Conservation (phyloP, 1,139 yeast species). For the Torulaspora pretoriensis region DNA sequence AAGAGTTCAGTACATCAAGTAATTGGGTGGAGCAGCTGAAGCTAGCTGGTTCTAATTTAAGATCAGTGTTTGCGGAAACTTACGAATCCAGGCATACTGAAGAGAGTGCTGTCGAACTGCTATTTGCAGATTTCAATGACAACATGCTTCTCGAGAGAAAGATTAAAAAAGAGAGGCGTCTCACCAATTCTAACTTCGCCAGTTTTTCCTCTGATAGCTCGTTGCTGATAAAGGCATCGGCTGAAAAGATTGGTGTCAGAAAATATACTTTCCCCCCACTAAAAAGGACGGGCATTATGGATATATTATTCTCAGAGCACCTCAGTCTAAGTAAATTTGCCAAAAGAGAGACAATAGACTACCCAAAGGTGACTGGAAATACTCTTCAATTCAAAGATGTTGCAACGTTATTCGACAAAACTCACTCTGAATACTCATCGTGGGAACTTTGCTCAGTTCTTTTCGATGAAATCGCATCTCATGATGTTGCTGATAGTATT, state of each 20-base stretch:
- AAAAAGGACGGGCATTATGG: conserved; percentile 9
- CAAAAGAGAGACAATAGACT: conserved; percentile 27
- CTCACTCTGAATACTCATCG: conserved; percentile 28
- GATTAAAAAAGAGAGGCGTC: conserved; percentile 32
- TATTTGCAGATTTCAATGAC: conserved; percentile 51
- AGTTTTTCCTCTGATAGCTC: conserved; percentile 27
- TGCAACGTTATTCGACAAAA: conserved; percentile 15
- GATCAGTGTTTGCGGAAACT: conserved; percentile 46
- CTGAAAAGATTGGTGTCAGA: conserved; percentile 12
- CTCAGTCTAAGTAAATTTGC: conserved; percentile 17
- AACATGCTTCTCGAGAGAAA: conserved; percentile 28
- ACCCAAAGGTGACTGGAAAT: conserved; percentile 36
- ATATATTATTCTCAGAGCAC: conserved; percentile 20
- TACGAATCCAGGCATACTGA: conserved; percentile 17
- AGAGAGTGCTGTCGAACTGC: conserved; percentile 37
- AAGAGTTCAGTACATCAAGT: conserved; percentile 47
- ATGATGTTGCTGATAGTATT: conserved; percentile 33
- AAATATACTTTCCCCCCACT: conserved; percentile 2
- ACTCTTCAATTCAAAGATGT: conserved; percentile 26
- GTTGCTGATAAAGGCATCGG: conserved; percentile 19
- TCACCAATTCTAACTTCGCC: conserved; percentile 27
- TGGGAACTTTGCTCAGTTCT: conserved; percentile 57
- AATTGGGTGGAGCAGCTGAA: conserved; percentile 65
- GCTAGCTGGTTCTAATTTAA: conserved; percentile 47
- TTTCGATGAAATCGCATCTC: conserved; percentile 44